Percentiles rank a stretch among this genome's conserved stretches.
Conservation (phyloP, 2,329 filamentous ascomycete genomes). For the Hymenoscyphus fructigenus region DNA sequence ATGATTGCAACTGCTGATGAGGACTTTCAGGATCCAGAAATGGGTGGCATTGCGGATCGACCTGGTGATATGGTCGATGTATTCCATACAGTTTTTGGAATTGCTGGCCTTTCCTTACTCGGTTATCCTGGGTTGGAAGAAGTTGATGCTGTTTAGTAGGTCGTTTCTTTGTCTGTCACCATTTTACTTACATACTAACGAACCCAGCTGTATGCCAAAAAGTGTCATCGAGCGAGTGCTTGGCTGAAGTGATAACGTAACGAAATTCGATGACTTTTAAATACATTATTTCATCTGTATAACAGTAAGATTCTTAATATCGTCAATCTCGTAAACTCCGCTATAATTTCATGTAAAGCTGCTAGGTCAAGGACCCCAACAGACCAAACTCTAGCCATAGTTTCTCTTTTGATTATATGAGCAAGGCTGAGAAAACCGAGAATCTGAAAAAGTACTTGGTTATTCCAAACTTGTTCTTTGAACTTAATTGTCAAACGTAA, state of each 20-base stretch:
- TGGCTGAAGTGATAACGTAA: slow-evolving; percentile 35
- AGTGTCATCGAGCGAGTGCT: slow-evolving; percentile 61
- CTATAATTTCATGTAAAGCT: background rate
- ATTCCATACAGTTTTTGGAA: slow-evolving; percentile 88
- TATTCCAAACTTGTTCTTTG: background rate
- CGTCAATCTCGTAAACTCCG: background rate
- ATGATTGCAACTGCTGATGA: slow-evolving; percentile 35
- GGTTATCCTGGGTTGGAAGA: slow-evolving; percentile 73
- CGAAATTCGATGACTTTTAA: background rate
- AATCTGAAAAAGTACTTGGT: background rate
- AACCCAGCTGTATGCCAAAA: slow-evolving; percentile 66
- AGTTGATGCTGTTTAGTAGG: slow-evolving; percentile 85
- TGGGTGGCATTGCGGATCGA: slow-evolving; percentile 84
- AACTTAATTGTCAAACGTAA: background rate
- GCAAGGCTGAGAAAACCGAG: background rate
- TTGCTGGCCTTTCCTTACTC: slow-evolving; percentile 84
- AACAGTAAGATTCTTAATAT: background rate
- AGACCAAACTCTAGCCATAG: background rate
- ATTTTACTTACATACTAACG: slow-evolving; percentile 22
- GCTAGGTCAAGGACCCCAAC: background rate
- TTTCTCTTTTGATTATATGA: background rate
- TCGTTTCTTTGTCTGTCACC: background rate
- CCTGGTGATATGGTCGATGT: slow-evolving; percentile 96
- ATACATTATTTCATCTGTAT: background rate
- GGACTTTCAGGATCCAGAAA: slow-evolving; percentile 74